Conservation (phyloP, 768 basidiomycete genomes). For the Imleria badia region DNA sequence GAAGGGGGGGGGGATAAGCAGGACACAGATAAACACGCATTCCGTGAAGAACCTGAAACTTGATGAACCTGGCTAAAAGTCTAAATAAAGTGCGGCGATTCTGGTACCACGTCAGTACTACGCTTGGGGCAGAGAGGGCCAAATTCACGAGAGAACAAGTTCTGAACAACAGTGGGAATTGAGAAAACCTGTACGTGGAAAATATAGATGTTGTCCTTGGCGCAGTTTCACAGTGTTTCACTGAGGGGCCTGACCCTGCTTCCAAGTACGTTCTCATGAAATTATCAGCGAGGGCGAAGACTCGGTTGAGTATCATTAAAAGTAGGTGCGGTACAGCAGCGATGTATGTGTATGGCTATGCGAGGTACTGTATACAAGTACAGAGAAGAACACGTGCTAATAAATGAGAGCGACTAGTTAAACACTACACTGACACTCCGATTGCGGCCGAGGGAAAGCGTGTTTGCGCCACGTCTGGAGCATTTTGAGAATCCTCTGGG, state of each 20-base stretch:
- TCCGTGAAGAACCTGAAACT: slow-evolving; percentile 10
- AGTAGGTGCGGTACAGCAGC: slow-evolving; percentile 19
- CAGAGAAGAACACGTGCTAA: slow-evolving; percentile 18
- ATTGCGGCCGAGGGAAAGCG: slow-evolving; percentile 18
- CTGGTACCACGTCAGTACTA: slow-evolving; percentile 14
- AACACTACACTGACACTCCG: slow-evolving; percentile 24
- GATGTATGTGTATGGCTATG: slow-evolving; percentile 19
- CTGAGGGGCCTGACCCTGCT: slow-evolving; percentile 9
- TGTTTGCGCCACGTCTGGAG: slow-evolving; percentile 17
- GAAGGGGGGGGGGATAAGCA: slow-evolving; percentile 22
- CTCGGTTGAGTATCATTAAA: slow-evolving; percentile 16
- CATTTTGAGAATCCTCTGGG: slow-evolving; percentile 27
- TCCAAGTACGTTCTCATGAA: neutral
- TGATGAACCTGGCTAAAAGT: slow-evolving; percentile 26
- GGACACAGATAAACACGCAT: slow-evolving; percentile 3
- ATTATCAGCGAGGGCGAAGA: neutral
- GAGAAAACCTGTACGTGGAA: slow-evolving; percentile 10
- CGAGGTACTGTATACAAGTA: slow-evolving; percentile 26
- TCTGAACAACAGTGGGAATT: slow-evolving; percentile 9
- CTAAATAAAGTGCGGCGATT: slow-evolving; percentile 19
- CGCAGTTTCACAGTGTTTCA: slow-evolving; percentile 4
- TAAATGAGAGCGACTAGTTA: slow-evolving; percentile 14
- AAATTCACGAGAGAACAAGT: slow-evolving; percentile 3
- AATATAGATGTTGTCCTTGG: neutral
- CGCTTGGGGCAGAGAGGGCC: slow-evolving; percentile 12